Evolutionary conservation across 106 monocot species (phyloP).

Genomic region (Phalaenopsis equestris): DNA sequence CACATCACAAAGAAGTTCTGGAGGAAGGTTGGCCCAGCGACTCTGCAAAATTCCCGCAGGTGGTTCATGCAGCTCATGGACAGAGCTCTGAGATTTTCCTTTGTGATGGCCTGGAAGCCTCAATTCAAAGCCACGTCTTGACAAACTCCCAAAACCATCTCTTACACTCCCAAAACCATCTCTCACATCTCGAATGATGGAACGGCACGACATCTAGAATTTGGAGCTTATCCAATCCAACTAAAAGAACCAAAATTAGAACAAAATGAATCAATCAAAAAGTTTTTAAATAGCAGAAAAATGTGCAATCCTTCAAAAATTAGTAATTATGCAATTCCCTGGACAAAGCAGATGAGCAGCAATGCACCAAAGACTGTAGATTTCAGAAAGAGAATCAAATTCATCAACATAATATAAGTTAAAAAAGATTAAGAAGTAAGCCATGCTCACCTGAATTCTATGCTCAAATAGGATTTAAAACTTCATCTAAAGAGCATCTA

Average conservation of each 20-base stretch:
- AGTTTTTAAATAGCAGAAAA: neutral
- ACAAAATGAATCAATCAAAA: neutral
- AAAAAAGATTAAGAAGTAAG: neutral
- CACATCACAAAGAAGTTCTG: constrained; percentile 35
- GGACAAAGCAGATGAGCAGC: neutral
- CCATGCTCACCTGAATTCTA: neutral
- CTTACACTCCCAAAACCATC: constrained; percentile 27
- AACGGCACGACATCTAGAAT: constrained; percentile 23
- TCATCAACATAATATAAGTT: neutral
- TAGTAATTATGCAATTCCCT: neutral
- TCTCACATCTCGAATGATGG: constrained; percentile 27
- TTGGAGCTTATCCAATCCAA: neutral
- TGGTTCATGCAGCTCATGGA: constrained; percentile 28
- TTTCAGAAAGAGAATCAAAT: neutral
- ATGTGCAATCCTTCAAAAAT: neutral
- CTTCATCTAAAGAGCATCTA: neutral
- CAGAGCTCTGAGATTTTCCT: constrained; percentile 30
- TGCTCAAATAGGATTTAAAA: neutral
- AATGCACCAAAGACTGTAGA: neutral
- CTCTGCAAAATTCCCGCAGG: constrained; percentile 8
- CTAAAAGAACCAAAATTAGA: neutral
- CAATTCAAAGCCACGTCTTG: constrained; percentile 24
- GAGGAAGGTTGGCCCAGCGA: constrained; percentile 34
- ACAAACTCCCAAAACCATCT: constrained; percentile 30
- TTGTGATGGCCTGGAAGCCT: constrained; percentile 15